phyloP scores from a whole-genome alignment of 129 eudicot species.

The Solidago caesia region DNA sequence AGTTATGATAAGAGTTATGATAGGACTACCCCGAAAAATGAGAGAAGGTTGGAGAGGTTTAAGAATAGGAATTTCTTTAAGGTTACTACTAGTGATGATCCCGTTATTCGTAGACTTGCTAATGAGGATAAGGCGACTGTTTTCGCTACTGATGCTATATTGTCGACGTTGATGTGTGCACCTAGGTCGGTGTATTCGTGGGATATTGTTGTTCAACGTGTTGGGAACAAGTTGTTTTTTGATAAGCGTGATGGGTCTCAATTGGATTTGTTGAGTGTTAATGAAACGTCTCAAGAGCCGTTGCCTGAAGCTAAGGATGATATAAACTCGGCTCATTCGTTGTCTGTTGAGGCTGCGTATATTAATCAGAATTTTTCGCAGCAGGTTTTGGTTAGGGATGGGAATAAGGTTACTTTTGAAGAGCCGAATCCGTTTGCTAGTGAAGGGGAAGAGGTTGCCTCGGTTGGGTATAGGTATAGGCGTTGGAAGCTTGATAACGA shows the following conservation, averaged over 20 bases:
- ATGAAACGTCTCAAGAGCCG: slow-evolving; percentile 87
- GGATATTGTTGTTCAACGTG: slow-evolving; percentile 89
- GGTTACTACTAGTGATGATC: slow-evolving; percentile 81
- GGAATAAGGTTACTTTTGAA: slow-evolving; percentile 64
- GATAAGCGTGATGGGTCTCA: slow-evolving; percentile 90
- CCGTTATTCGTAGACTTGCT: slow-evolving; percentile 62
- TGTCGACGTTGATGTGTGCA: slow-evolving; percentile 73
- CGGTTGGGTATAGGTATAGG: slow-evolving; percentile 77
- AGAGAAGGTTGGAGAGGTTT: slow-evolving; percentile 61
- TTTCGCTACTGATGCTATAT: slow-evolving; percentile 65
- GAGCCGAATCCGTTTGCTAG: slow-evolving; percentile 81
- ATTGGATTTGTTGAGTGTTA: slow-evolving; percentile 66
- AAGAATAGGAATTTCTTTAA: slow-evolving; percentile 77
- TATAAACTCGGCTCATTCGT: slow-evolving; percentile 68
- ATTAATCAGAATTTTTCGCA: slow-evolving; percentile 84
- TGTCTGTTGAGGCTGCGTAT: slow-evolving; percentile 81
- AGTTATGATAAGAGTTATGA: slow-evolving; percentile 59
- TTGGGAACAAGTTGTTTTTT: slow-evolving; percentile 78
- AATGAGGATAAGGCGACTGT: slow-evolving; percentile 91
- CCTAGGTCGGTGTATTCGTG: slow-evolving; percentile 80
- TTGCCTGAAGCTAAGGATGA: slow-evolving; percentile 82
- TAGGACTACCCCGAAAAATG: slow-evolving; percentile 63
- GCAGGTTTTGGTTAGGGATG: slow-evolving; percentile 78
- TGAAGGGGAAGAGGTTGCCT: slow-evolving; percentile 85
- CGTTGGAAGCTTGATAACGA: slow-evolving; percentile 84